Percentiles rank a stretch among this genome's conserved stretches.
Conservation (phyloP, 2,329 filamentous ascomycete genomes). For the Aspergillus ruber region DNA sequence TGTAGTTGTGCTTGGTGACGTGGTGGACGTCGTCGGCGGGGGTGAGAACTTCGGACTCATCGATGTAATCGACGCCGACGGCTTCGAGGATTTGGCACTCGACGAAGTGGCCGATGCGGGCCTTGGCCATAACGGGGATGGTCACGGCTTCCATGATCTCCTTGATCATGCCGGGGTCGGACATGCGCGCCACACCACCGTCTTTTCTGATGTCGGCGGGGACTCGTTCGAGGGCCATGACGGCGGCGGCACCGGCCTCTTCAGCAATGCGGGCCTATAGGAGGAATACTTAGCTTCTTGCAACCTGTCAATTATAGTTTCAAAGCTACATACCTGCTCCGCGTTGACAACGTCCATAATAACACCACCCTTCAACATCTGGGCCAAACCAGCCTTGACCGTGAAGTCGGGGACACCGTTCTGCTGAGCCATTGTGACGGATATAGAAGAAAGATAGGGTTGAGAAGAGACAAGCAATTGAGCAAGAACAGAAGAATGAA, state of each 20-base stretch:
- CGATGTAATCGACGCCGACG: constrained; percentile 93
- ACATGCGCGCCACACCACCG: constrained; percentile 95
- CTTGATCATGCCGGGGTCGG: constrained; percentile 87
- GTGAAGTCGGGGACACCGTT: constrained; percentile 56
- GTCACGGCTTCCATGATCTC: constrained; percentile 93
- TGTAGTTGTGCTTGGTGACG: constrained; percentile 80
- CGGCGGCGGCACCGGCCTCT: constrained; percentile 88
- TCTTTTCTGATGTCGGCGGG: constrained; percentile 90
- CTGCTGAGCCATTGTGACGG: constrained; percentile 29
- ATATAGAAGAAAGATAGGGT: constrained; percentile 2
- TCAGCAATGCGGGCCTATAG: constrained; percentile 84
- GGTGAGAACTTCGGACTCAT: constrained; percentile 95
- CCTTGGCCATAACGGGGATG: constrained; percentile 99
- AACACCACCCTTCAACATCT: constrained; percentile 98
- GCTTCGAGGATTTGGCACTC: constrained; percentile 97
- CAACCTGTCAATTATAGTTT: too few relatives aligned
- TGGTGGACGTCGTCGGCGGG: constrained; percentile 87
- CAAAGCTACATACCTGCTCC: constrained; percentile 66
- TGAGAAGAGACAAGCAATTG: background rate
- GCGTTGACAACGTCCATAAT: constrained; percentile 99
- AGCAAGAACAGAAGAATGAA: background rate
- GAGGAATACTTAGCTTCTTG: background rate
- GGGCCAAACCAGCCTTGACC: constrained; percentile 89
- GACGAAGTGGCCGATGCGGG: constrained; percentile 93
- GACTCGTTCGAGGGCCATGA: constrained; percentile 98